A percentile compares a stretch with the other conserved stretches of the same genome.
Evolutionary conservation across 257 asterid genomes (phyloP).

Genomic region (Sherardia arvensis): DNA sequence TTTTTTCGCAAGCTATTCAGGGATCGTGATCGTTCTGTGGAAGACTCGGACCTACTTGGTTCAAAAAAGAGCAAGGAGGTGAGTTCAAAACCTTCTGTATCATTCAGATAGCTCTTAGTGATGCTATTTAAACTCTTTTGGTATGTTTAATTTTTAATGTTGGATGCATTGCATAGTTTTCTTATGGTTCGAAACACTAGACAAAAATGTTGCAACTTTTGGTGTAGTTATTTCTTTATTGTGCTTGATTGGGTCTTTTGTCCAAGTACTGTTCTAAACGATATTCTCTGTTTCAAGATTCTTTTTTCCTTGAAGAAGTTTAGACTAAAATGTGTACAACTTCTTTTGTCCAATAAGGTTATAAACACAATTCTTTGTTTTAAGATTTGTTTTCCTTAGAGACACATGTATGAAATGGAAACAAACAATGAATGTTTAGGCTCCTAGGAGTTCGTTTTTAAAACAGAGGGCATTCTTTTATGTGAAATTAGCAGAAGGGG

Average conservation of each 20-base stretch:
- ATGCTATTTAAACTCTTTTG: background rate
- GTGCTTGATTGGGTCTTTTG: background rate
- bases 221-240: background rate
- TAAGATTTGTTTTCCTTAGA: background rate
- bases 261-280: background rate
- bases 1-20: constrained; percentile 80
- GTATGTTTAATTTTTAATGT: background rate
- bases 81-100: constrained; percentile 14
- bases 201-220: background rate
- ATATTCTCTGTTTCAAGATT: background rate
- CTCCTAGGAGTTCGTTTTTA: background rate
- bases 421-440: background rate
- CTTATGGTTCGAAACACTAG: background rate
- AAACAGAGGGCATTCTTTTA: background rate
- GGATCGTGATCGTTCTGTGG: constrained; percentile 86
- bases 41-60: constrained; percentile 88
- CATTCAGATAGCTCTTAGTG: background rate
- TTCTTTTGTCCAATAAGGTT: no score
- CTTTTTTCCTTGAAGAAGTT: background rate
- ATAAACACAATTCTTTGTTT: background rate
- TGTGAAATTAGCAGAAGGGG: background rate
- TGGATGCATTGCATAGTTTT: background rate
- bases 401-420: background rate
- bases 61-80: constrained; percentile 70
- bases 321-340: no score